These are phyloP conservation scores for Diaporthe australafricana DNA, from an alignment of 2,329 filamentous ascomycete genomes.

Conservation along the genomic window DNA sequence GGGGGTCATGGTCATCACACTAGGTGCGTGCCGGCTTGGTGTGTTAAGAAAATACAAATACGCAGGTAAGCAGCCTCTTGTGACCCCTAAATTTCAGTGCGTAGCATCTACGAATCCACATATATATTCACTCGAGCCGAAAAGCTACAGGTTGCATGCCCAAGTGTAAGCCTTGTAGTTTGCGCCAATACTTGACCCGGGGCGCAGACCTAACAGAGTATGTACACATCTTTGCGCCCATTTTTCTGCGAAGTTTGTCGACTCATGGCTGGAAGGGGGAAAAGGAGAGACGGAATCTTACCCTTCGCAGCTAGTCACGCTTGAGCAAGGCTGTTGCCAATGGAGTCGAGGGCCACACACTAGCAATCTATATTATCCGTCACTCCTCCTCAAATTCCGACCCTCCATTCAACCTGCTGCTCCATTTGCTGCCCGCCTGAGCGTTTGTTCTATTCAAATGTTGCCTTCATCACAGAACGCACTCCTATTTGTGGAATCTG, in stretches of 20 bases:
- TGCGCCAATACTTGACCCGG: not conserved
- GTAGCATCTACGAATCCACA: too few relatives aligned
- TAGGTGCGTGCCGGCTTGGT: not conserved
- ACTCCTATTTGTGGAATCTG: not conserved
- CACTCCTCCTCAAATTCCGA: too few relatives aligned
- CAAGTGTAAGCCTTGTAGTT: not conserved
- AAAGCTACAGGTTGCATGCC: not conserved
- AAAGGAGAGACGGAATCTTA: not conserved
- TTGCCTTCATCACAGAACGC: not conserved
- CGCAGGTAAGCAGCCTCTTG: not conserved
- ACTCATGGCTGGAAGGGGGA: not conserved
- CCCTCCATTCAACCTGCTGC: too few relatives aligned
- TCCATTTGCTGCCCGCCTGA: too few relatives aligned
- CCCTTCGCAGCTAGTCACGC: not conserved
- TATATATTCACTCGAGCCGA: slow-evolving; percentile 1
- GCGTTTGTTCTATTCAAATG: too few relatives aligned
- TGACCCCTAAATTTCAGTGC: too few relatives aligned
- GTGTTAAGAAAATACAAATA: not conserved
- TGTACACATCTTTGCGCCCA: not conserved
- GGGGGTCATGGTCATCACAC: not conserved
- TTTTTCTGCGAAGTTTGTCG: not conserved
- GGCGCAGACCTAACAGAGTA: not conserved
- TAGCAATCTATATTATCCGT: too few relatives aligned
- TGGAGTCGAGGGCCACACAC: not conserved
- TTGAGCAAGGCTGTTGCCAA: not conserved